phyloP scores from a whole-genome alignment of 345 rosid genomes.

The Populus simonii region DNA sequence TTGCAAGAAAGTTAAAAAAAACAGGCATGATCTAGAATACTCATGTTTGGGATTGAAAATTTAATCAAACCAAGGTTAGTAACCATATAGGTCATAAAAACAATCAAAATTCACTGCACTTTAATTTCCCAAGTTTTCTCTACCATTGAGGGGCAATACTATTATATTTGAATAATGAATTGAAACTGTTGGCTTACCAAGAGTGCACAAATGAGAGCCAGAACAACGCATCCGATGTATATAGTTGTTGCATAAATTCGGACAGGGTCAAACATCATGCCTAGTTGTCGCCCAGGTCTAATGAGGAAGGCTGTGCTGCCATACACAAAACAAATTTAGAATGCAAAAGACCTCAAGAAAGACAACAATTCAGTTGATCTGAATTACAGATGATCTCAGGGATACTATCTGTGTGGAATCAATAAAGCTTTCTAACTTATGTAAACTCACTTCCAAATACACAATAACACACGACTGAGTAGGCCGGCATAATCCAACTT shows the following conservation, averaged over 20 bases:
- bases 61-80: background rate
- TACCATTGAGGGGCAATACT: background rate
- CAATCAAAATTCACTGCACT: background rate
- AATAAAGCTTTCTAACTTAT: background rate
- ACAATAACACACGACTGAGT: background rate
- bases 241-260: conserved; percentile 73
- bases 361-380: background rate
- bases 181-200: conserved; percentile 46
- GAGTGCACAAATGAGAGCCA: conserved; percentile 84
- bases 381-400: background rate
- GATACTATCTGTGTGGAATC: background rate
- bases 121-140: background rate
- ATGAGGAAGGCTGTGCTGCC: conserved; percentile 97
- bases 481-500: background rate
- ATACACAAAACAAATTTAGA: conserved; percentile 32
- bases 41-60: background rate
- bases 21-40: background rate
- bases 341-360: conserved; percentile 10
- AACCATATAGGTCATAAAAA: background rate
- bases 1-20: background rate
- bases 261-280: conserved; percentile 83
- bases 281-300: conserved; percentile 69
- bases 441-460: background rate
- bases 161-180: background rate
- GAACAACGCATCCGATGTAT: conserved; percentile 65